Evolutionary conservation across 495 filamentous ascomycete genomes (phyloP).

Genomic region (Sabuloglossum arenarium): DNA sequence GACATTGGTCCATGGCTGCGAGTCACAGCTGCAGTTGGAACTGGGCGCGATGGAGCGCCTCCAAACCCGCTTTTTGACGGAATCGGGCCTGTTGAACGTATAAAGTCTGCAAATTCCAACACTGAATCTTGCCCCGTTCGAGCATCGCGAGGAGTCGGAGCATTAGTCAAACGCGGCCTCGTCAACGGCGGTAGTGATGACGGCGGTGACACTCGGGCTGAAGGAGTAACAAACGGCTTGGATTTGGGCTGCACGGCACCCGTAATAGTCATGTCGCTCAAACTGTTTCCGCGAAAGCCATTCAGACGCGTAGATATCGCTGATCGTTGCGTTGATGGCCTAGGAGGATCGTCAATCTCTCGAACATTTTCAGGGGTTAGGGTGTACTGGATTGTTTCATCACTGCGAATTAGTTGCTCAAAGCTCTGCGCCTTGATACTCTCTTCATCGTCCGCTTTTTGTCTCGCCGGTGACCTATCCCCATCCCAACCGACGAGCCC

Average conservation of each 20-base stretch:
- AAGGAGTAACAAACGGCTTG: neutral
- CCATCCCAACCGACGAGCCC: slow-evolving; percentile 24
- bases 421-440: slow-evolving; percentile 26
- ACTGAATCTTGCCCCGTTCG: slow-evolving; percentile 39
- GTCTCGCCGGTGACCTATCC: neutral
- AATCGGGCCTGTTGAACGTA: slow-evolving; percentile 56
- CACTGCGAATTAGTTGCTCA: slow-evolving; percentile 74
- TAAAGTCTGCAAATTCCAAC: slow-evolving; percentile 67
- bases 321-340: neutral
- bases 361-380: slow-evolving; percentile 79
- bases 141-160: slow-evolving; percentile 38
- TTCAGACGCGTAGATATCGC: neutral
- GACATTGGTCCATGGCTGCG: neutral
- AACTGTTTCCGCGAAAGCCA: neutral
- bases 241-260: neutral
- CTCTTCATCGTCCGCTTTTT: slow-evolving; percentile 23
- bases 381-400: slow-evolving; percentile 84
- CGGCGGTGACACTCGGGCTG: too few relatives aligned
- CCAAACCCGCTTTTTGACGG: neutral
- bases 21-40: neutral
- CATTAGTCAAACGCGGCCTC: neutral
- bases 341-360: slow-evolving; percentile 52
- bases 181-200: neutral
- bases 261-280: neutral
- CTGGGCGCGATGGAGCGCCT: neutral